A percentile compares a stretch with the other conserved stretches of the same genome.
phyloP scores from a whole-genome alignment of 2,329 filamentous ascomycete genomes.

The Helicocarpus griseus region DNA sequence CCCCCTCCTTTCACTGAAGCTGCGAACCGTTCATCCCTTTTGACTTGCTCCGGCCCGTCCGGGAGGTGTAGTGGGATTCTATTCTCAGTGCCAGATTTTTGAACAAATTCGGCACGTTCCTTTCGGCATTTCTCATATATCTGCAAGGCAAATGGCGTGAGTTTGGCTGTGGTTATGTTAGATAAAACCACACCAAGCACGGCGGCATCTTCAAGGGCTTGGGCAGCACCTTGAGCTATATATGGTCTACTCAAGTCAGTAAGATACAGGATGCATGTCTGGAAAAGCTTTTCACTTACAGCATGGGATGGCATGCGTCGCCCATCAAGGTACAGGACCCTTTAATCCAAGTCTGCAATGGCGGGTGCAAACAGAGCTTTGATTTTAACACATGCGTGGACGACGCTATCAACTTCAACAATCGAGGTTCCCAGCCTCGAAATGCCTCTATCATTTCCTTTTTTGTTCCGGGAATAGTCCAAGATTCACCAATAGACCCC shows the following conservation, averaged over 20 bases:
- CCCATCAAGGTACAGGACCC: constrained; percentile 45
- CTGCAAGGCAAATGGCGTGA: constrained; percentile 43
- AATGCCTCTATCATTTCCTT: constrained; percentile 52
- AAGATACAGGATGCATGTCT: not conserved
- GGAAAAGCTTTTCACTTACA: constrained; percentile 26
- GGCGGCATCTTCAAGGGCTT: constrained; percentile 55
- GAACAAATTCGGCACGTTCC: constrained; percentile 46
- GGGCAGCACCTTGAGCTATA: constrained; percentile 54
- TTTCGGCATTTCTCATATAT: constrained; percentile 50
- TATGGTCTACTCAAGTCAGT: constrained; percentile 34
- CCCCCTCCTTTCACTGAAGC: constrained; percentile 41
- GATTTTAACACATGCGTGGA: constrained; percentile 59
- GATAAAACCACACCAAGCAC: constrained; percentile 45
- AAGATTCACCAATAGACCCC: constrained; percentile 52
- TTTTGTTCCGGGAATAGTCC: constrained; percentile 54
- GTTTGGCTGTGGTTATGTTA: constrained; percentile 34
- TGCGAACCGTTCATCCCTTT: constrained; percentile 48
- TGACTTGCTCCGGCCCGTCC: constrained; percentile 49
- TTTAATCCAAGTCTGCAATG: constrained; percentile 52
- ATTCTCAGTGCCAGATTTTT: constrained; percentile 47
- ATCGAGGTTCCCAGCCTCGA: constrained; percentile 50
- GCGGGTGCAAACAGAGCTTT: constrained; percentile 53
- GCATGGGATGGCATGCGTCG: constrained; percentile 53
- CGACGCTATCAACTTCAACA: constrained; percentile 53
- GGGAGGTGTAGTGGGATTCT: constrained; percentile 48